Percentiles rank a stretch among this genome's conserved stretches.
These are phyloP conservation scores for Phytophthora tubulina DNA, from an alignment of 352 stramenopile genomes.

Conservation along the genomic window DNA sequence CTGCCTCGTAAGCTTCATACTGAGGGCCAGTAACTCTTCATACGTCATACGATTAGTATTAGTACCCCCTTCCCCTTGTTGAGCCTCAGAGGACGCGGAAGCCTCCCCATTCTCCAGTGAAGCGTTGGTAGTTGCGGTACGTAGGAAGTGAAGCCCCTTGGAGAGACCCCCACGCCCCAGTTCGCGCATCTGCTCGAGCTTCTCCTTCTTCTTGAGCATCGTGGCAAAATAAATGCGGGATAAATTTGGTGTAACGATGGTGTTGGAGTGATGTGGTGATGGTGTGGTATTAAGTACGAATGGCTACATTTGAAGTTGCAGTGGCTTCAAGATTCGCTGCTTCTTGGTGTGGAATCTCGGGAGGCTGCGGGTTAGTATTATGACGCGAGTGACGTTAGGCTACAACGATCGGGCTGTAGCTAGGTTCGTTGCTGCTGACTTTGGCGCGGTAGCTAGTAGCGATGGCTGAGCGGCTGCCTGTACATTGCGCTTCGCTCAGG, in stretches of 20 bases:
- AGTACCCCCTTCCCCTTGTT: conserved; percentile 9
- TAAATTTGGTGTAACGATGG: conserved; percentile 3
- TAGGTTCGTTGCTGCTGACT: no score
- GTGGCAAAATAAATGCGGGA: background rate
- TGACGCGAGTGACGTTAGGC: background rate
- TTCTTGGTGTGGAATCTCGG: background rate
- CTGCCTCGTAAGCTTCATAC: conserved; percentile 90
- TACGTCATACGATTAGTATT: conserved; percentile 66
- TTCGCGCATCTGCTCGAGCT: conserved; percentile 91
- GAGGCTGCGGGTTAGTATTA: no score
- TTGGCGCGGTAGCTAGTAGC: no score
- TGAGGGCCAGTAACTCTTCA: conserved; percentile 84
- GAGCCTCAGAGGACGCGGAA: background rate
- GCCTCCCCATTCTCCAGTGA: conserved; percentile 35
- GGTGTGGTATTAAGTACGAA: conserved; percentile 8
- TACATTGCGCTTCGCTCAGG: no score
- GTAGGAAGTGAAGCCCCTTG: conserved; percentile 86
- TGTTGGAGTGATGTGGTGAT: conserved; percentile 5
- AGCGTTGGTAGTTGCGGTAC: conserved; percentile 38
- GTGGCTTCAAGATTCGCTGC: background rate
- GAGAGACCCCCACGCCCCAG: conserved; percentile 74
- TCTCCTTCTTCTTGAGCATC: conserved; percentile 90
- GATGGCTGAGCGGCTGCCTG: no score
- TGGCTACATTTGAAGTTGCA: background rate
- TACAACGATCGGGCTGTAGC: background rate